A percentile compares a stretch with the other conserved stretches of the same genome.
These are phyloP conservation scores for Physcomitrellopsis africana DNA, from an alignment of 225 moss, liverwort and hornwort species.

Conservation along the genomic window DNA sequence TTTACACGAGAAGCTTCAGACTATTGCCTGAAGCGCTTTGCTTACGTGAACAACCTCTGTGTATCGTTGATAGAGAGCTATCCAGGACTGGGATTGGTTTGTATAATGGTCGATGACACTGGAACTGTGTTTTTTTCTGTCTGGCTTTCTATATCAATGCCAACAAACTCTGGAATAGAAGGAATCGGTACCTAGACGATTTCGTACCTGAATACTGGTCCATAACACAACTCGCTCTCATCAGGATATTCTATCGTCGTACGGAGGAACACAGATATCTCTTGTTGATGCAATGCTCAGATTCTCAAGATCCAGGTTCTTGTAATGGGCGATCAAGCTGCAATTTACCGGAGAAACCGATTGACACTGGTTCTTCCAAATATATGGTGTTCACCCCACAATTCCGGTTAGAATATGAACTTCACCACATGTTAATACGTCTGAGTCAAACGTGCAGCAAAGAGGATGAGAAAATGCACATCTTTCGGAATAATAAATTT, in stretches of 20 bases:
- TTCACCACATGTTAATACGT: no score
- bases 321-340: neutral
- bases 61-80: neutral
- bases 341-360: neutral
- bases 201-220: neutral
- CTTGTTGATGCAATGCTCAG: neutral
- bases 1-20: neutral
- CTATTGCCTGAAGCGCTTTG: neutral
- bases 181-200: no score
- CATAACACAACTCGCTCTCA: neutral
- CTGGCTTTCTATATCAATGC: no score
- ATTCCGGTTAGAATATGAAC: no score
- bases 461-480: no score
- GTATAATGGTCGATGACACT: no score
- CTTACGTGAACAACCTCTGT: neutral
- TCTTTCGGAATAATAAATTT: no score
- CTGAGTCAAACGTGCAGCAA: no score
- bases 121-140: no score
- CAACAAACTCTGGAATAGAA: no score
- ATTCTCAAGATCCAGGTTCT: neutral
- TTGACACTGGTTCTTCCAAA: neutral
- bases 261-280: neutral
- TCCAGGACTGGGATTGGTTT: no score
- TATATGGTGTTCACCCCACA: no score
- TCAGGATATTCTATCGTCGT: neutral